Evolutionary conservation across 2,329 filamentous ascomycete genomes (phyloP), one percentile per base, ranked within the genome.

Genomic region (Dryadomyces quercus-mongolicae): DNA sequence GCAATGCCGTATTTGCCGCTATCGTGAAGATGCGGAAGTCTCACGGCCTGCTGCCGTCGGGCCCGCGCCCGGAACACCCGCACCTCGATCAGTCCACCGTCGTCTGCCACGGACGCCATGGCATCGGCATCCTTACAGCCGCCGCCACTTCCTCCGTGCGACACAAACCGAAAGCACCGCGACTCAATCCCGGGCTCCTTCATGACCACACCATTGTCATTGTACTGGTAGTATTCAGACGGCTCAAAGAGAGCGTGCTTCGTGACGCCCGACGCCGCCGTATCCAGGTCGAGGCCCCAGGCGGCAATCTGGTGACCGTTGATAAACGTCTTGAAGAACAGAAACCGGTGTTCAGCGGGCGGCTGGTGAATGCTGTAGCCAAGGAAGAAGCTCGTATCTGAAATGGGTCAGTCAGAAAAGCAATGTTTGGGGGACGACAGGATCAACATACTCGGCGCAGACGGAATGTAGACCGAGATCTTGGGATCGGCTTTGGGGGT

Each of bases 381-480:
- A 45, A 82, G 64, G 59, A 70, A 74, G 57, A 82, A 82, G n/a
- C 71, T 73, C 15, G 71, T 68, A 2, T 73, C 77, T 80, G 50
- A 36, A 22, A n/a, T n/a, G n/a, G n/a, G n/a, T n/a, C 48, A 12
- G 8, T 31, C 22, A n/a, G 45, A 48, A 21, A n/a, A 50, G 4
- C 25, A n/a, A n/a, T 31, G 25, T 4, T 31, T 31, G 25, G 4
- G 25, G 15, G 7, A 16, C 16, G 9, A 9, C 20, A 31, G 6
- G 40, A 22, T 16, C 47, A 8, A 58, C 64, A 55, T 62, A 78
- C 78, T 77, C 63, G 77, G 71, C 3, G 71, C 61, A 0, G 78
- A 80, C 2, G 78, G 76, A 13, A 82, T 71, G 59, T 82, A 82
- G 38, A 81, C 77, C 1, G 78, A 77, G 21, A 75, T 66, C 4